A percentile compares a stretch with the other conserved stretches of the same genome.
Conservation (phyloP, 176 grass and related monocot species). For the Triticum dicoccoides region DNA sequence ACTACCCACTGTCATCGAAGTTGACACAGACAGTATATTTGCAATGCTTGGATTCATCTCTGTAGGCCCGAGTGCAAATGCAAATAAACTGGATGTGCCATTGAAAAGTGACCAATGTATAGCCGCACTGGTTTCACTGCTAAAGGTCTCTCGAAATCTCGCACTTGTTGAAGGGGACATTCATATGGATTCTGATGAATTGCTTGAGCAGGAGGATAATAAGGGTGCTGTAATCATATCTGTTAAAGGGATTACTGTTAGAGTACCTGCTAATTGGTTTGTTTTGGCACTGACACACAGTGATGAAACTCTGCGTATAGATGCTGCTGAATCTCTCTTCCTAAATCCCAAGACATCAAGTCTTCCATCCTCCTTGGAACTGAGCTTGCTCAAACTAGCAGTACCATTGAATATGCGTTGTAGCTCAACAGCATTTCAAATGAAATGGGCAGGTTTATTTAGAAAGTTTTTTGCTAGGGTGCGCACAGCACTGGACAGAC, state of each 20-base stretch:
- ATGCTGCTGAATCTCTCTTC: slow-evolving; percentile 93
- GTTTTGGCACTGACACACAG: slow-evolving; percentile 84
- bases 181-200: slow-evolving; percentile 53
- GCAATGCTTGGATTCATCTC: slow-evolving; percentile 92
- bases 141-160: slow-evolving; percentile 84
- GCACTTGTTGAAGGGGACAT: slow-evolving; percentile 93
- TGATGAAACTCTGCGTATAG: slow-evolving; percentile 84
- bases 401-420: slow-evolving; percentile 96
- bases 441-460: slow-evolving; percentile 98
- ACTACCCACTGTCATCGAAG: slow-evolving; percentile 57
- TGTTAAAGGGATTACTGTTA: slow-evolving; percentile 79
- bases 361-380: slow-evolving; percentile 89
- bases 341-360: slow-evolving; percentile 93
- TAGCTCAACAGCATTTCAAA: slow-evolving; percentile 95
- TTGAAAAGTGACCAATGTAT: slow-evolving; percentile 88
- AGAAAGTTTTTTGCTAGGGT: slow-evolving; percentile 90
- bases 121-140: slow-evolving; percentile 77
- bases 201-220: slow-evolving; percentile 21
- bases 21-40: slow-evolving; percentile 91
- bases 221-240: slow-evolving; percentile 56
- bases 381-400: slow-evolving; percentile 75
- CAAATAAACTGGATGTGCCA: slow-evolving; percentile 33
- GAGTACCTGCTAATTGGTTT: slow-evolving; percentile 81
- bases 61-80: slow-evolving; percentile 58
- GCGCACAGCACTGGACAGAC: slow-evolving; percentile 90